Base-by-base conservation (phyloP, 2,329 filamentous ascomycete species). In the Colletotrichum acutatum region DNA sequence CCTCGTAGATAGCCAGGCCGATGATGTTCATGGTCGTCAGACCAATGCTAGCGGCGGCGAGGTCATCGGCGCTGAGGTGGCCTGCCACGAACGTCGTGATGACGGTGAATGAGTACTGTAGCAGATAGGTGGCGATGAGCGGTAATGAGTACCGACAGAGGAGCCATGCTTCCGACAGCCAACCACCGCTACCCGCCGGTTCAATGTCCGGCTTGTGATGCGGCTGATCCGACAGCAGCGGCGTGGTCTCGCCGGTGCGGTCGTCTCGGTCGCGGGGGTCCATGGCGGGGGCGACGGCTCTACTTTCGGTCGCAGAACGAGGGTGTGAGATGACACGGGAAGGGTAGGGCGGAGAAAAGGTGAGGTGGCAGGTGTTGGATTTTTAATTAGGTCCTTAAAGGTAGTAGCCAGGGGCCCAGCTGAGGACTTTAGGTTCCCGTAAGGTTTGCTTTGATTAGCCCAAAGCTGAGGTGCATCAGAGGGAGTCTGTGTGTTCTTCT, bases 21-120 rank as follows among this genome's bases (percentile, higher is more conserved):
- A 87, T 81, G 63, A 90, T 89, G 72, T 87, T 89, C 75, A 88
- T 86, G 0, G 87, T 89, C 58, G 87, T 89, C 28, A 86, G 84
- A 28, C 86, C 86, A 19, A 89, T 77, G 66, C 84, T 87, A 0
- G 87, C 86, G 0, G 87, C 88, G 1, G 86, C 88, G 11, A 90
- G 78, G 70, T 88, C 87, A 75, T 87, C 84, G 3, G 86, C 85
- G 24, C 87, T 84, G 9, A 90, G 82, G 75, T 87, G 87, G 0
- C 88, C 87, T 0, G 86, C 87, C 0, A 87, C 85, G 52, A 88
- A 84, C 26, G 87, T 87, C 1, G 86, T 87, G 67, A 88, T 84
- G 42, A 89, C 79, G 66, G 81, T 86, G 75, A 87, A 88, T 8
- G 83, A 87, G 75, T 89, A 89, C 59, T 74, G 73, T 5, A 90